Base-by-base conservation (phyloP, 495 filamentous ascomycete genomes). In the Penicillium crystallinum region DNA sequence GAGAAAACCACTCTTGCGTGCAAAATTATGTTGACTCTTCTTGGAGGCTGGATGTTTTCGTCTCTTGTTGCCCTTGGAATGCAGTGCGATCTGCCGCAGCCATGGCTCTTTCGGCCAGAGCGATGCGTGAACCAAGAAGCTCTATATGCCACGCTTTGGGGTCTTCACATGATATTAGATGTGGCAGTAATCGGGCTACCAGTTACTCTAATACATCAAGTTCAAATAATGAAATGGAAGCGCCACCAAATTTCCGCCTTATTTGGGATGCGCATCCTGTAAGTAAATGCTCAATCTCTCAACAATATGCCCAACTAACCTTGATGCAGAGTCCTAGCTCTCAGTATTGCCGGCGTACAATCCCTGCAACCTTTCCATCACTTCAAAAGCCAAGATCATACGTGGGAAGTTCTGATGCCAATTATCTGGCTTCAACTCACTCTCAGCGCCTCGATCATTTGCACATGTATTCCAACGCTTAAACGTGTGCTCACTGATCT, bases 371-470 rank as follows among this genome's bases (percentile, higher is more conserved):
- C 53, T 6, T 25, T 42, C 6, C 50, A 45, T 19, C 17, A 46
- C 11, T 34, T 41, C 2, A 21, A 31, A 5, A 46, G 34, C 2
- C n/a, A 21, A 19, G 53, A 55, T 25, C 23, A 22, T 30, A 31
- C 40, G 11, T 58, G 52, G 46, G 25, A 54, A 14, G 29, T 35
- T 4, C 38, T 58, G 1, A 58, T 58, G 52, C 56, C 56, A 12
- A 22, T 46, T 6, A 55, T 58, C 15, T 58, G 56, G 56, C 42
- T 58, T 4, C 56, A 58, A 25, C 29, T 58, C 7, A 31, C 54
- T 7, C 46, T 50, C 19, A 55, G 56, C 29, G 23, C 52, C 0
- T 58, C 56, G 2, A 55, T 55, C 17, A n/a, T 58, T 4, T 58
- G 52, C 23, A 53, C 54, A 14, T 57, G 54, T 35, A 51, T 58